Percentiles rank a stretch among this genome's conserved stretches.
phyloP scores from a whole-genome alignment of 1,284 basidiomycete genomes.

The Ganoderma multipileum region DNA sequence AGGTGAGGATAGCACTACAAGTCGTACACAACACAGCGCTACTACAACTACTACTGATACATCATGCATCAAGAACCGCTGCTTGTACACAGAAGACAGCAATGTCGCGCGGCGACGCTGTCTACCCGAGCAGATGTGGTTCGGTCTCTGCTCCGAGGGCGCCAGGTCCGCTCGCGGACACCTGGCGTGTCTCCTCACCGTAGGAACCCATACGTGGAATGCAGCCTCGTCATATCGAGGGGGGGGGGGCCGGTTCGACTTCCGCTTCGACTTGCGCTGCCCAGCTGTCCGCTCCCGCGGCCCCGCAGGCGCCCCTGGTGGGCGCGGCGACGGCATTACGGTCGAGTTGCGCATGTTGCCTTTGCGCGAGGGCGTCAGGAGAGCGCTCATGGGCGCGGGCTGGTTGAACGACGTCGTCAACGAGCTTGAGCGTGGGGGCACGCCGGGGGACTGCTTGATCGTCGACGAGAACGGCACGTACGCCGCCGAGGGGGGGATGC shows the following conservation, averaged over 20 bases:
- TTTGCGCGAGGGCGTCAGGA: slow-evolving; percentile 22
- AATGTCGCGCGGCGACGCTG: slow-evolving; percentile 27
- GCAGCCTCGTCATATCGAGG: slow-evolving; percentile 31
- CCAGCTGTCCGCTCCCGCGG: neutral
- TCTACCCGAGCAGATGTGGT: slow-evolving; percentile 8
- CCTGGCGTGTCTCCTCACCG: slow-evolving; percentile 22
- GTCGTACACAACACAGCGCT: slow-evolving; percentile 13
- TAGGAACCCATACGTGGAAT: slow-evolving; percentile 24
- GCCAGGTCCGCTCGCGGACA: slow-evolving; percentile 21
- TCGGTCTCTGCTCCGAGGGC: neutral
- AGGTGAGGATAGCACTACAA: slow-evolving; percentile 10
- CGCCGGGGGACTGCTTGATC: slow-evolving; percentile 28
- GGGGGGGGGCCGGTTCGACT: slow-evolving; percentile 28
- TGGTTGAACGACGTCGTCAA: slow-evolving; percentile 27
- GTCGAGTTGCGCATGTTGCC: slow-evolving; percentile 12
- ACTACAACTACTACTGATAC: slow-evolving; percentile 13
- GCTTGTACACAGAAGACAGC: slow-evolving; percentile 15
- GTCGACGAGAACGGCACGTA: slow-evolving; percentile 32
- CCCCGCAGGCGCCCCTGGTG: slow-evolving; percentile 9
- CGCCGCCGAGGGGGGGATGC: slow-evolving; percentile 27
- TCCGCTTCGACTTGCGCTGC: slow-evolving; percentile 24
- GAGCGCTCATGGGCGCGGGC: slow-evolving; percentile 22
- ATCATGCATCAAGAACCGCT: slow-evolving; percentile 25
- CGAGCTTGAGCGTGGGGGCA: slow-evolving; percentile 29
- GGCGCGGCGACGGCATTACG: slow-evolving; percentile 17